Conservation (phyloP, 768 basidiomycete species). For the Leccinum rimulosum region DNA sequence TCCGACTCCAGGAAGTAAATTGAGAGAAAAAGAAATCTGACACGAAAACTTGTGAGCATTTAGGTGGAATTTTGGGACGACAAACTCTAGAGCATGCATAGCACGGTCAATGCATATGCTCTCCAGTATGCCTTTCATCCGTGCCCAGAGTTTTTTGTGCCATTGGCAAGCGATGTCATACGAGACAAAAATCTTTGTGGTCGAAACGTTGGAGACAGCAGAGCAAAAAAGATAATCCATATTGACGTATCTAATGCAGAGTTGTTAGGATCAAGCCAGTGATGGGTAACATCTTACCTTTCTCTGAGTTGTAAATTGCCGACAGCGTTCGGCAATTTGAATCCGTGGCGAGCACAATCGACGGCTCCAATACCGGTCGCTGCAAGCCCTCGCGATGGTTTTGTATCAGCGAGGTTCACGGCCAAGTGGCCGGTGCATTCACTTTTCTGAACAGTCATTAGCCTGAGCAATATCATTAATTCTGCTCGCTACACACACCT, state of each 20-base stretch:
- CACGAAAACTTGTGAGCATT: conserved; percentile 32
- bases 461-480: background rate
- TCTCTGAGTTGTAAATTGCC: background rate
- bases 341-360: background rate
- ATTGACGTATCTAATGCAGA: background rate
- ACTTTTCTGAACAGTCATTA: background rate
- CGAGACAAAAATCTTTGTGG: background rate
- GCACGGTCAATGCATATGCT: background rate
- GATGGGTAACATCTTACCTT: background rate
- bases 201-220: background rate
- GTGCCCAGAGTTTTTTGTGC: background rate
- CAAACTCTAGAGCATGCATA: background rate
- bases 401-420: background rate
- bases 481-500: background rate
- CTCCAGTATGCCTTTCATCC: background rate
- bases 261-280: background rate
- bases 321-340: background rate
- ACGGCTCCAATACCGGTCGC: background rate
- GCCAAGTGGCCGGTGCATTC: background rate
- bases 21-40: conserved; percentile 31
- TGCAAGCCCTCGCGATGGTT: background rate
- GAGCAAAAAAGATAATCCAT: background rate
- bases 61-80: conserved; percentile 40
- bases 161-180: background rate
- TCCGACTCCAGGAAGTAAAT: conserved; percentile 10